Evolutionary conservation across 352 stramenopile species (phyloP).

Genomic region (Globisporangium abappressorium): DNA sequence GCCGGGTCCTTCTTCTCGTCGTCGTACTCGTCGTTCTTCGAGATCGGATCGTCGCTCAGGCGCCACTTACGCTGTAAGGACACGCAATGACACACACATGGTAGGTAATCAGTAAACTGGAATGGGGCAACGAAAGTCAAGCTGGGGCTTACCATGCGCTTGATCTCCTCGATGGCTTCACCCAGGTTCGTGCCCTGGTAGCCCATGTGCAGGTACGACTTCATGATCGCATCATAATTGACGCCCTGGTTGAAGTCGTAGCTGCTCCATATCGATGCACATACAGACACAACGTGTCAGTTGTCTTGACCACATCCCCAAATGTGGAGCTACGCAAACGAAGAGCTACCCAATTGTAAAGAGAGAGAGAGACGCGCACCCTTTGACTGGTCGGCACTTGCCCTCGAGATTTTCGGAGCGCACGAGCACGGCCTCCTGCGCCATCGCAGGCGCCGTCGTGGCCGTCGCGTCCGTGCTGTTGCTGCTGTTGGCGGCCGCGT

Average conservation of each 20-base stretch:
- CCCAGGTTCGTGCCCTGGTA: conserved; percentile 97
- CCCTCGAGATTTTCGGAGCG: conserved; percentile 76
- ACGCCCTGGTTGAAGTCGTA: conserved; percentile 92
- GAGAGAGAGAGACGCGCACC: conserved; percentile 15
- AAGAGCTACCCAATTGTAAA: neutral
- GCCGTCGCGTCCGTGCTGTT: neutral
- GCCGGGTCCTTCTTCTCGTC: conserved; percentile 76
- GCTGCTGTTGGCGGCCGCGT: neutral
- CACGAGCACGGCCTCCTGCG: conserved; percentile 74
- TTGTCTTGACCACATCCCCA: neutral
- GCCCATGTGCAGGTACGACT: conserved; percentile 83
- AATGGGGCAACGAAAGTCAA: too few species aligned
- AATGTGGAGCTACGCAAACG: neutral
- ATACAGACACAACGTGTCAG: neutral
- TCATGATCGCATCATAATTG: conserved; percentile 84
- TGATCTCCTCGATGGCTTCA: conserved; percentile 97
- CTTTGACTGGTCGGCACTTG: conserved; percentile 48
- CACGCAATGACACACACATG: neutral
- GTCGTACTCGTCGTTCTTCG: conserved; percentile 90
- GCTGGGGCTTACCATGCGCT: conserved; percentile 88
- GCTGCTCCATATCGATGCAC: conserved; percentile 23
- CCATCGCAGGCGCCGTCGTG: conserved; percentile 35
- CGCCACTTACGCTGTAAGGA: conserved; percentile 89
- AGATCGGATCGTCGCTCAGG: conserved; percentile 92
- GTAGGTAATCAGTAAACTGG: neutral